A percentile compares a stretch with the other conserved stretches of the same genome.
Evolutionary conservation across 768 basidiomycete species (phyloP).

Genomic region (button mushroom (Agaricus bisporus)): DNA sequence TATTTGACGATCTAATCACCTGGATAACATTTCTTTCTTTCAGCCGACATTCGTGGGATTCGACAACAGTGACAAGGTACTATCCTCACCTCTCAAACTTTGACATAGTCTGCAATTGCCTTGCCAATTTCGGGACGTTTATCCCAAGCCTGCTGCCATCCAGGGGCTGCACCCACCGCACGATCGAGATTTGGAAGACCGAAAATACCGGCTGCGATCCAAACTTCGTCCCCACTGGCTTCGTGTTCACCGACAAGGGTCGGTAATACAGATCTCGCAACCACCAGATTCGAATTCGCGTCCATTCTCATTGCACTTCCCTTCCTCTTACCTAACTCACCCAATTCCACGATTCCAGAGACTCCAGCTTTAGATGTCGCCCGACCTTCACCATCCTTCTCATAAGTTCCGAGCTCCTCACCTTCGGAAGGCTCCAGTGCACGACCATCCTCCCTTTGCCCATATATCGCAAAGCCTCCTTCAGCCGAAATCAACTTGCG

Average conservation of each 20-base stretch:
- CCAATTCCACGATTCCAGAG: conserved; percentile 53
- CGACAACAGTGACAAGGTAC: neutral
- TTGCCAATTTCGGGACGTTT: conserved; percentile 27
- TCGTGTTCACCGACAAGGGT: conserved; percentile 48
- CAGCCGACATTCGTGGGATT: too few species aligned
- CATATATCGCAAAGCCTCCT: conserved; percentile 67
- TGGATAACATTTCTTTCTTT: too few species aligned
- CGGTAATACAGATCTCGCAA: conserved; percentile 61
- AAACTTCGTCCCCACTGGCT: conserved; percentile 34
- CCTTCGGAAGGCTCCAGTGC: conserved; percentile 43
- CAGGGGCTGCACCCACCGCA: conserved; percentile 29
- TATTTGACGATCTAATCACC: too few species aligned
- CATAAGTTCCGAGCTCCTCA: conserved; percentile 44
- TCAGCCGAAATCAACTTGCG: conserved; percentile 55
- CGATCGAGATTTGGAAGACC: conserved; percentile 41
- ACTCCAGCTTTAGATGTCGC: conserved; percentile 57
- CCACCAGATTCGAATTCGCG: conserved; percentile 68
- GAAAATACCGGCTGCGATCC: conserved; percentile 65
- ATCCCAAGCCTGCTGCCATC: conserved; percentile 45
- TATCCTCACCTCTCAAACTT: neutral
- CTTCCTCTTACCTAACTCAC: conserved; percentile 18
- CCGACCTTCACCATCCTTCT: conserved; percentile 40
- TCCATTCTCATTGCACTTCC: conserved; percentile 54
- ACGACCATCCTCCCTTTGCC: conserved; percentile 55
- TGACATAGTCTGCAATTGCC: neutral